Conservation (phyloP, 441 rosid genomes). For the Euphorbia neoarborescens region DNA sequence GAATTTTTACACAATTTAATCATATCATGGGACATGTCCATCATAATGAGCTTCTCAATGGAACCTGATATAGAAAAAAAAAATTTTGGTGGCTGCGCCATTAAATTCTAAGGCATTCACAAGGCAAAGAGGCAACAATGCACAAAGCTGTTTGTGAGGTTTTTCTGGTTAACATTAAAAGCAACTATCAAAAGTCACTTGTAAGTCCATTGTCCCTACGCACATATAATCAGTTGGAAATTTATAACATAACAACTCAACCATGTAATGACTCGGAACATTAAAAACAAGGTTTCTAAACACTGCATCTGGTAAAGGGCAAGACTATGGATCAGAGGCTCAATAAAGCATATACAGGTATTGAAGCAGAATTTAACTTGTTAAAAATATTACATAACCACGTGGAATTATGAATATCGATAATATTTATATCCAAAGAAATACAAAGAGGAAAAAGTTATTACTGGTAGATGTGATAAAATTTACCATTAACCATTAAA, state of each 20-base stretch:
- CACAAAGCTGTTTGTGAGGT: background rate
- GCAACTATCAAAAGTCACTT: background rate
- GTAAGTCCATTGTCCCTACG: background rate
- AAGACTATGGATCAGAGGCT: background rate
- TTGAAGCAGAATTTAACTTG: background rate
- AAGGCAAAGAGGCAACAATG: background rate
- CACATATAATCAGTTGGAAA: background rate
- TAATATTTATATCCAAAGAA: background rate
- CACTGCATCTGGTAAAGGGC: background rate
- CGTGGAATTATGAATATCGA: background rate
- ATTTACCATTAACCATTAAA: background rate
- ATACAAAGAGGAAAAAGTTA: background rate
- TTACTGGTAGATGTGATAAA: background rate
- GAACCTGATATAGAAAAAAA: conserved; percentile 44
- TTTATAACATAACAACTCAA: background rate
- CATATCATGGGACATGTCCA: conserved; percentile 90
- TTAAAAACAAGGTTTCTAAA: background rate
- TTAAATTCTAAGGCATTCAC: background rate
- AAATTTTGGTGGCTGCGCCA: background rate
- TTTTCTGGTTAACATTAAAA: background rate
- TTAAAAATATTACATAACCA: background rate
- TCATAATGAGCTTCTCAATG: conserved; percentile 79
- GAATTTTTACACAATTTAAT: conserved; percentile 56
- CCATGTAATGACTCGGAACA: background rate
- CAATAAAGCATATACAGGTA: background rate